Base-by-base conservation (phyloP, 805 yeast species). In the Hanseniaspora meyeri region DNA sequence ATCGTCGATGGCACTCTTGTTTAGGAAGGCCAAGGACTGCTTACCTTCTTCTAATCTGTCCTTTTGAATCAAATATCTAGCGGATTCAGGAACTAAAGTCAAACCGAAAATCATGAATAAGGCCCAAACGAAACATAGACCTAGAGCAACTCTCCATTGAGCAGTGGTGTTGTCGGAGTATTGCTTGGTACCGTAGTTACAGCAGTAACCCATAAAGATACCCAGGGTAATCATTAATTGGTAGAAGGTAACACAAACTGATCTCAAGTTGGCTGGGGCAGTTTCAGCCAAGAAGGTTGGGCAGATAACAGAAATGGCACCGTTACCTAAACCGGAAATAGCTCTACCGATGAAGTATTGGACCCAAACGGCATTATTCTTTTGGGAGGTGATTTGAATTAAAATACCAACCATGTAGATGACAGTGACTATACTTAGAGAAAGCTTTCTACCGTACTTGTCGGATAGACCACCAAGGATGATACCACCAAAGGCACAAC, bases 131-230 rank as follows among this genome's bases (percentile, higher is more conserved):
- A 77, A 77, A 62, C 76, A 72, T 59, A 81, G 68, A 59, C 84
- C 85, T 65, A 83, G 72, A 54, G 85, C 86, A 60, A 83, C 74
- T 78, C 89, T 81, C 89, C 90, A 84, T 72, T 81, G 85, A 14
- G 69, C 86, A 19, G 66, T 62, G 34, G 40, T 45, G n/a, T 45
- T 46, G 82, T 64, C 61, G 24, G 50, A 20, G 59, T 68, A 68
- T 29, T 61, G 63, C 55, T 67, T 68, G 17, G 70, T 80, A 68
- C 88, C 90, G 66, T 77, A 84, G 59, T 80, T 81, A 57, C 83
- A 76, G 70, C 88, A 83, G 75, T 83, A 83, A 66, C 90, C 91
- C 62, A 83, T 72, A 71, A 84, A 83, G 64, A 84, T 84, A 72
- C 89, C 90, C 52, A 79, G 69, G 42, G 90, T 83, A 61, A 83